These are phyloP conservation scores for Pseudocercospora eumusae DNA, from an alignment of 2,329 filamentous ascomycete species.

Conservation along the genomic window DNA sequence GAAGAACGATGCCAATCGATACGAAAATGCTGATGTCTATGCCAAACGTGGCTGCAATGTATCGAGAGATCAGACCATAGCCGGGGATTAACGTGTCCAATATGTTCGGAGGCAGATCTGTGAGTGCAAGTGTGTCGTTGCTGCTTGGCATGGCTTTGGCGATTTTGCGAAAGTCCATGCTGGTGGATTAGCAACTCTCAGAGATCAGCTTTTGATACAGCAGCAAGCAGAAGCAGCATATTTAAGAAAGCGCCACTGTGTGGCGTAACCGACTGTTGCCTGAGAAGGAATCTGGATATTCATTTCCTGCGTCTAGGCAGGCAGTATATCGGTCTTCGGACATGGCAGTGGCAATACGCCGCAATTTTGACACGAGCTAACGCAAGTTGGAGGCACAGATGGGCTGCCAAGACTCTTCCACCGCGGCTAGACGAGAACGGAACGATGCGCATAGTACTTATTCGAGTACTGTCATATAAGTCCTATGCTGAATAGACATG, in stretches of 20 bases:
- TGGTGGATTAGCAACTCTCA: neutral
- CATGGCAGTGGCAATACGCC: neutral
- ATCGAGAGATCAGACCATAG: slow-evolving; percentile 51
- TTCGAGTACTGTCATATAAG: too few relatives aligned
- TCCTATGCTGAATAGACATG: too few relatives aligned
- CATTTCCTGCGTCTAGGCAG: too few relatives aligned
- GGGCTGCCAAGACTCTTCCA: neutral
- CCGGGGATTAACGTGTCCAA: slow-evolving; percentile 56
- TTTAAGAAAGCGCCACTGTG: neutral
- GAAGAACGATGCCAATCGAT: slow-evolving; percentile 46
- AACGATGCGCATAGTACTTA: too few relatives aligned
- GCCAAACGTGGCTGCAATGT: slow-evolving; percentile 46
- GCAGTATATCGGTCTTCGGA: neutral
- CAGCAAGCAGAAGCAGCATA: neutral
- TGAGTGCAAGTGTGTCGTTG: slow-evolving; percentile 27
- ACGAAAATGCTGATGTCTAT: slow-evolving; percentile 54
- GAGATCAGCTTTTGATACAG: too few relatives aligned
- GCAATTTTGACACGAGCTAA: neutral
- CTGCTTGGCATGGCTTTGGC: slow-evolving; percentile 26
- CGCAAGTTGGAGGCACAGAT: neutral
- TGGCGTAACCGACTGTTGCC: slow-evolving; percentile 8
- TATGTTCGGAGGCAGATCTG: slow-evolving; percentile 48
- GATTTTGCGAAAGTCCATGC: slow-evolving; percentile 36
- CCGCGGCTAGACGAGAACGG: neutral
- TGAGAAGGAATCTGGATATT: slow-evolving; percentile 1